Conservation (phyloP, 2,329 filamentous ascomycete species). For the Nemania bipapillata region DNA sequence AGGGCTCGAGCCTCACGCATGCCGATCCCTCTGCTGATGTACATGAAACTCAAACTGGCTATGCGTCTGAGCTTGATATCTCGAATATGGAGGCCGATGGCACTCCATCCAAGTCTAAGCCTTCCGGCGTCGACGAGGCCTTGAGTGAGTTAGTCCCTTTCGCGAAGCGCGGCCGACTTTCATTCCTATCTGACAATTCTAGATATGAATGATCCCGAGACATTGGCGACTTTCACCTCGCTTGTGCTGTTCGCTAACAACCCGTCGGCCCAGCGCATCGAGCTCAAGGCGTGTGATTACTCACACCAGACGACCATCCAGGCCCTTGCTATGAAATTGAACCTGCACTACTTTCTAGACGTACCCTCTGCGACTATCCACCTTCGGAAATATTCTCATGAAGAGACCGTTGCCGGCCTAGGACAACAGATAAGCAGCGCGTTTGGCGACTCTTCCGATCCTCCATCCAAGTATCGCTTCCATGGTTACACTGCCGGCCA, state of each 20-base stretch:
- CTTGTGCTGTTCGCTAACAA: constrained; percentile 1
- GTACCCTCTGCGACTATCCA: neutral
- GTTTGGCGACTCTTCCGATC: neutral
- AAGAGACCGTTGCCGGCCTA: neutral
- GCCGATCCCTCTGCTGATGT: neutral
- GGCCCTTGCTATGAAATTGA: constrained; percentile 8
- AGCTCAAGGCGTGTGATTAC: constrained; percentile 5
- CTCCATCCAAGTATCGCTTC: neutral
- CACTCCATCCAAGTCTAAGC: neutral
- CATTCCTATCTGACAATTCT: neutral
- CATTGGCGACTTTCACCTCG: constrained; percentile 7
- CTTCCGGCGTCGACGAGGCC: neutral
- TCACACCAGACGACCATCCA: constrained; percentile 8
- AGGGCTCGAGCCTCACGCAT: neutral
- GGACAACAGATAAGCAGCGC: neutral
- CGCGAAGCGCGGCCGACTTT: neutral
- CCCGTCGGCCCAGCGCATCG: constrained; percentile 1
- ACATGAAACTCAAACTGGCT: constrained; percentile 7
- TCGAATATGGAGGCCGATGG: constrained; percentile 4
- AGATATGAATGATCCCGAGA: constrained; percentile 7
- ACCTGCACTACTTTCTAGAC: neutral
- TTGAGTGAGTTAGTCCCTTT: constrained; percentile 6
- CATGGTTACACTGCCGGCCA: neutral
- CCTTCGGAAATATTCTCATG: constrained; percentile 12
- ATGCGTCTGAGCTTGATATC: constrained; percentile 12